Evolutionary conservation across 148 eudicot species (phyloP), one percentile per base, ranked within the genome.

Genomic region (Amaranthus cruentus): DNA sequence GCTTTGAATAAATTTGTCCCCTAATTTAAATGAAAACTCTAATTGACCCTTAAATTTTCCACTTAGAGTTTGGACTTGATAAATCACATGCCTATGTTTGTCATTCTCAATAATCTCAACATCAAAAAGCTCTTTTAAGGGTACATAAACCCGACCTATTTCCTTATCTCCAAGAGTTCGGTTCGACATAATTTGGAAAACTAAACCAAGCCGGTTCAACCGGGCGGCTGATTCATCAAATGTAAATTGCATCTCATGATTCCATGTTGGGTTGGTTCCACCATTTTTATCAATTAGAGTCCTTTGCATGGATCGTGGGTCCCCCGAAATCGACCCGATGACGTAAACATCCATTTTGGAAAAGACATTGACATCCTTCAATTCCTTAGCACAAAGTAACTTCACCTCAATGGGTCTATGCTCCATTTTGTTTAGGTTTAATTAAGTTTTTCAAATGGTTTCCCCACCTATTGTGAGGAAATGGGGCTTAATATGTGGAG

Each of bases 331-430:
- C 1, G 88, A 81, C 2, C 85, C 88, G 10, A 80, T 74, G 0
- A 83, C 89, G 63, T 88, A 92, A 7, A 88, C 89, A 65, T 85
- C 85, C 97, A 92, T 92, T n/a, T 75, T 88, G 2, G 87, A 72
- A 44, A 90, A 60, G 6, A 82, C 67, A 52, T 85, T 88, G 12
- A 85, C 88, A 28, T 92, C 68, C 66, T 87, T 88, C 9, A 92
- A 70, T 54, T 83, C 88, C 4, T 78, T 81, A 5, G 92, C 96
- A 0, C 87, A 81, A 0, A 85, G 59, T 21, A 90, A 58, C 42
- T 79, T 92, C 79, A 92, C 77, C 55, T 90, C 88, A 42, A 92
- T 73, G 3, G 86, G 78, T 53, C 87, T 81, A 46, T 77, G 82
- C 73, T 90, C 91, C 95, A 90, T 90, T 47, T n/a, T 47, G 3